These are phyloP conservation scores for Globisporangium perplexum DNA, from an alignment of 352 stramenopile species.

Conservation along the genomic window DNA sequence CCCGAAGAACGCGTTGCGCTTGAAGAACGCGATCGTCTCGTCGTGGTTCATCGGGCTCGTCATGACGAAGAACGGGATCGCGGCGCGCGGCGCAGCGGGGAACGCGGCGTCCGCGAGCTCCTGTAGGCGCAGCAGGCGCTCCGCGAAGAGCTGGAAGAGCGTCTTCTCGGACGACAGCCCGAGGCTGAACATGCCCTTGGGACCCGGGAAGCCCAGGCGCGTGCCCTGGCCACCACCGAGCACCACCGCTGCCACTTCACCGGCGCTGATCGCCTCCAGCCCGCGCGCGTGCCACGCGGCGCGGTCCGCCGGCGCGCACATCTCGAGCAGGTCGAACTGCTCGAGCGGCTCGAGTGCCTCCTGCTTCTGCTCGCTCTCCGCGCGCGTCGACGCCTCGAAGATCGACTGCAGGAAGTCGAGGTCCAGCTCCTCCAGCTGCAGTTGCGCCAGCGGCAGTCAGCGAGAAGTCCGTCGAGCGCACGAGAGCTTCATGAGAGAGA, in stretches of 20 bases:
- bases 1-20: slow-evolving; percentile 89
- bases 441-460: neutral
- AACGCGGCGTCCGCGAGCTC: slow-evolving; percentile 23
- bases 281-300: slow-evolving; percentile 41
- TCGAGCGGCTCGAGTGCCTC: slow-evolving; percentile 55
- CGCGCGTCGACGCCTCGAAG: slow-evolving; percentile 48
- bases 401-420: slow-evolving; percentile 59
- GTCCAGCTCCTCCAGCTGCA: slow-evolving; percentile 61
- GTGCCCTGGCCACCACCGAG: slow-evolving; percentile 95
- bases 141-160: slow-evolving; percentile 93
- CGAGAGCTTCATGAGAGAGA: no score
- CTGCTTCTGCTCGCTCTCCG: slow-evolving; percentile 12
- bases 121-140: slow-evolving; percentile 85
- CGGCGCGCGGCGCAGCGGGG: slow-evolving; percentile 1
- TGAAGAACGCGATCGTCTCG: slow-evolving; percentile 90
- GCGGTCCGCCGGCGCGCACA: slow-evolving; percentile 35
- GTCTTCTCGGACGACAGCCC: slow-evolving; percentile 88
- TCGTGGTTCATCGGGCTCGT: slow-evolving; percentile 96
- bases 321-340: slow-evolving; percentile 51
- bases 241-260: slow-evolving; percentile 93
- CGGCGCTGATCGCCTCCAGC: slow-evolving; percentile 74
- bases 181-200: slow-evolving; percentile 95
- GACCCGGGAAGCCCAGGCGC: slow-evolving; percentile 92
- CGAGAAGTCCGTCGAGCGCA: no score
- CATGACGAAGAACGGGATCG: slow-evolving; percentile 95